These are phyloP conservation scores for Verticillium tricorpus DNA, from an alignment of 2,329 filamentous ascomycete genomes.

Conservation along the genomic window DNA sequence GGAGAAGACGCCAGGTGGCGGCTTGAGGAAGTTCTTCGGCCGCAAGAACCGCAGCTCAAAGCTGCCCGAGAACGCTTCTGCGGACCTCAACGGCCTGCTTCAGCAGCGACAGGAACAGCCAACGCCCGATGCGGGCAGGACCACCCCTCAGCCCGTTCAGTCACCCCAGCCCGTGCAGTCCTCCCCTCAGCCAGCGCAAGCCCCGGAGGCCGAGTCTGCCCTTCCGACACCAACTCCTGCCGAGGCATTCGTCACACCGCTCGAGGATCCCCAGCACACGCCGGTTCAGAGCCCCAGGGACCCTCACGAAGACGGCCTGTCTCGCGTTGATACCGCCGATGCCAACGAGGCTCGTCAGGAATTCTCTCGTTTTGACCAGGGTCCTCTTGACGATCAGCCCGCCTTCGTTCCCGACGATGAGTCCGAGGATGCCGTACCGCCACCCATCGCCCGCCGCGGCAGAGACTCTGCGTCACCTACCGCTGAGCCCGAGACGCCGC, in stretches of 20 bases:
- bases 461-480: slow-evolving; percentile 20
- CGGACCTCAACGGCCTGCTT: slow-evolving; percentile 48
- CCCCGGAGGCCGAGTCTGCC: slow-evolving; percentile 9
- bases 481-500: slow-evolving; percentile 18
- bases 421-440: slow-evolving; percentile 43
- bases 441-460: slow-evolving; percentile 44
- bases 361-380: slow-evolving; percentile 75
- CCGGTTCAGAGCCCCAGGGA: slow-evolving; percentile 21
- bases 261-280: slow-evolving; percentile 10
- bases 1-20: slow-evolving; percentile 36
- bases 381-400: slow-evolving; percentile 80
- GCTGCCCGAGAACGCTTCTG: slow-evolving; percentile 47
- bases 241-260: slow-evolving; percentile 10
- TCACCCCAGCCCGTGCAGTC: slow-evolving; percentile 10
- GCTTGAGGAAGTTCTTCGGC: slow-evolving; percentile 62
- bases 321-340: slow-evolving; percentile 57
- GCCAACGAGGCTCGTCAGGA: slow-evolving; percentile 55
- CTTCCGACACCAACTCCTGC: slow-evolving; percentile 12
- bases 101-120: slow-evolving; percentile 29
- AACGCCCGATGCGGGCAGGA: slow-evolving; percentile 14
- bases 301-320: slow-evolving; percentile 44
- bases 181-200: slow-evolving; percentile 5
- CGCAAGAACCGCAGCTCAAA: slow-evolving; percentile 56
- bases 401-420: slow-evolving; percentile 66
- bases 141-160: slow-evolving; percentile 16